Evolutionary conservation across 345 rosid genomes (phyloP).

Genomic region (Cochlearia excelsa): DNA sequence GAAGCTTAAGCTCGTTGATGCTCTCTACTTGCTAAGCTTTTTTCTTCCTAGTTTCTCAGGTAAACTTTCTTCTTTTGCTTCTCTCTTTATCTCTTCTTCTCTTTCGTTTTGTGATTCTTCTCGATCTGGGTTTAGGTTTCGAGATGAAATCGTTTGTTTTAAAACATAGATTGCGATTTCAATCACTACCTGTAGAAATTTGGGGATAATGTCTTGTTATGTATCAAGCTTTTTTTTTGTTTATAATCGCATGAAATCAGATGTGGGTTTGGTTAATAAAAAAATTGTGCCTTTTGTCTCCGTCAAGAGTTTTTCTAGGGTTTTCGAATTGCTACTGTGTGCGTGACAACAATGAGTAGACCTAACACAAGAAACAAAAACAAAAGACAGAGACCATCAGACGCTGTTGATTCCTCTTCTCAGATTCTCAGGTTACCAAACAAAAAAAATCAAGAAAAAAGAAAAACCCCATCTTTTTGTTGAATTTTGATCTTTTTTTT

Average conservation of each 20-base stretch:
- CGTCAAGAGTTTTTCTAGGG: slow-evolving; percentile 32
- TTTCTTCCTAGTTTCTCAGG: slow-evolving; percentile 21
- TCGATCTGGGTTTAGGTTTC: no score
- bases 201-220: background rate
- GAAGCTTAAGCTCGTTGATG: slow-evolving; percentile 16
- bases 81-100: background rate
- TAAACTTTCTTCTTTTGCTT: slow-evolving; percentile 6
- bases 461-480: background rate
- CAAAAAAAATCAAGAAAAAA: no score
- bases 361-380: slow-evolving; percentile 70
- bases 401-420: slow-evolving; percentile 47
- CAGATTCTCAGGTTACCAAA: slow-evolving; percentile 40
- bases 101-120: slow-evolving; percentile 14
- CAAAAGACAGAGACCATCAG: slow-evolving; percentile 53
- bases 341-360: slow-evolving; percentile 56
- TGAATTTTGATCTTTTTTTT: slow-evolving; percentile 2
- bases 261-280: slow-evolving; percentile 6
- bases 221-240: background rate
- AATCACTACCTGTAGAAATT: slow-evolving; percentile 17
- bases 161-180: slow-evolving; percentile 31
- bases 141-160: slow-evolving; percentile 17
- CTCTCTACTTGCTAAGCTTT: slow-evolving; percentile 26
- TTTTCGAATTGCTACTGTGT: slow-evolving; percentile 26
- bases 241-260: slow-evolving; percentile 17
- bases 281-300: slow-evolving; percentile 6